Percentiles rank a stretch among this genome's conserved stretches.
Evolutionary conservation across 805 yeast species (phyloP).

Genomic region (Ogataea allantospora): DNA sequence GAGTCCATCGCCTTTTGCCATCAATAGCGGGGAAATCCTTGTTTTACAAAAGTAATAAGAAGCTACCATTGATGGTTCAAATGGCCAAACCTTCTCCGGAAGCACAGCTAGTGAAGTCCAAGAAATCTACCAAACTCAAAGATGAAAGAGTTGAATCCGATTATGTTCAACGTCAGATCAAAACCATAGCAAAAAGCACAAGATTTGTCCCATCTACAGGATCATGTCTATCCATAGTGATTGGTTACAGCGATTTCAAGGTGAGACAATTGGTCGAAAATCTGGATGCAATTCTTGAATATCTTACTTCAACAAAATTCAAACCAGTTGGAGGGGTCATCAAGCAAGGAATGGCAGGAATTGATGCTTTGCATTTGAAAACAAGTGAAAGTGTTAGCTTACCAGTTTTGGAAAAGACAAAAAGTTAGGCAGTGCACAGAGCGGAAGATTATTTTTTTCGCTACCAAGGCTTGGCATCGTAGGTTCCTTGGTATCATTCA

Average conservation of each 20-base stretch:
- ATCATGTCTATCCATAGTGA: conserved; percentile 53
- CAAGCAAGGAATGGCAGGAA: conserved; percentile 40
- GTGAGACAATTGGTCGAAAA: conserved; percentile 47
- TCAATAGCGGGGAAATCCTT: conserved; percentile 50
- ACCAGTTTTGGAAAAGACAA: conserved; percentile 41
- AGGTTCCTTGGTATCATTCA: neutral
- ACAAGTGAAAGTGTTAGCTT: conserved; percentile 65
- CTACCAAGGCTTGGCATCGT: conserved; percentile 1
- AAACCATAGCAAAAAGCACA: conserved; percentile 62
- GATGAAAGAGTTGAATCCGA: conserved; percentile 64
- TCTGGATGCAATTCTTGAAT: conserved; percentile 47
- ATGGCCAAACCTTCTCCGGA: conserved; percentile 47
- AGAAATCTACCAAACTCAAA: conserved; percentile 43
- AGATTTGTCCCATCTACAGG: conserved; percentile 61
- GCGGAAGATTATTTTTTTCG: neutral
- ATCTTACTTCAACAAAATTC: conserved; percentile 43
- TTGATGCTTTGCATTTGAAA: conserved; percentile 57
- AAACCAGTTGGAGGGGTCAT: conserved; percentile 61
- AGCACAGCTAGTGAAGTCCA: conserved; percentile 30
- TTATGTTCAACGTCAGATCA: conserved; percentile 63
- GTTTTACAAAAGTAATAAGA: conserved; percentile 63
- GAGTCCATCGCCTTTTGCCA: conserved; percentile 63
- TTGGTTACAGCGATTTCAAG: conserved; percentile 55
- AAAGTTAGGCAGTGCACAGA: conserved; percentile 7
- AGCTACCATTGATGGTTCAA: conserved; percentile 66